These are phyloP conservation scores for Hirsutella rhossiliensis DNA, from an alignment of 2,329 filamentous ascomycete genomes.

Conservation along the genomic window DNA sequence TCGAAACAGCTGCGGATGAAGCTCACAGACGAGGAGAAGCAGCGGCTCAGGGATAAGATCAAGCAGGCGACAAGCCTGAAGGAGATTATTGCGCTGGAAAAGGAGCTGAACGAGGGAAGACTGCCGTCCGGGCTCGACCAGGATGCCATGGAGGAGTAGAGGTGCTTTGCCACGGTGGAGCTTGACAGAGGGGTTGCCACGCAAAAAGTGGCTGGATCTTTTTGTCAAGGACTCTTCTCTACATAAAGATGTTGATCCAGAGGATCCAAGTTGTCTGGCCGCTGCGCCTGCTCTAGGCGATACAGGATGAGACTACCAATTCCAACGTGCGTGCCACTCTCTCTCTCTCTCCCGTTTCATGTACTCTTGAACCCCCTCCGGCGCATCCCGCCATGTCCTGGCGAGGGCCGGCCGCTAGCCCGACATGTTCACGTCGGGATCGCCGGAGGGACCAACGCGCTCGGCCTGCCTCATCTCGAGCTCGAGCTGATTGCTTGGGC, in stretches of 20 bases:
- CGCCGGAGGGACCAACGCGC: conserved; percentile 12
- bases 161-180: neutral
- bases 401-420: conserved; percentile 21
- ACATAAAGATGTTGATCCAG: no score
- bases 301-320: no score
- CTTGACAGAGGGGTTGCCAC: neutral
- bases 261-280: no score
- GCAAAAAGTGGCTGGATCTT: neutral
- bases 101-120: conserved; percentile 79
- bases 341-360: no score
- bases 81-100: conserved; percentile 84
- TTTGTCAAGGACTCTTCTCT: no score
- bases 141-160: conserved; percentile 48
- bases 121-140: conserved; percentile 57
- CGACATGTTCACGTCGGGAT: conserved; percentile 49
- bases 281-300: no score
- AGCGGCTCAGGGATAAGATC: conserved; percentile 75
- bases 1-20: conserved; percentile 67
- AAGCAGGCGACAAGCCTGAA: conserved; percentile 78
- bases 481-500: conserved; percentile 41
- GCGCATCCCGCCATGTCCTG: neutral
- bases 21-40: conserved; percentile 79
- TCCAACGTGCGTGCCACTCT: no score
- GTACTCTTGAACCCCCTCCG: neutral
- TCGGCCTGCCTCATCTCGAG: conserved; percentile 39